phyloP scores from a whole-genome alignment of 1,139 yeast species.

The Casaregolazyma lundiana region DNA sequence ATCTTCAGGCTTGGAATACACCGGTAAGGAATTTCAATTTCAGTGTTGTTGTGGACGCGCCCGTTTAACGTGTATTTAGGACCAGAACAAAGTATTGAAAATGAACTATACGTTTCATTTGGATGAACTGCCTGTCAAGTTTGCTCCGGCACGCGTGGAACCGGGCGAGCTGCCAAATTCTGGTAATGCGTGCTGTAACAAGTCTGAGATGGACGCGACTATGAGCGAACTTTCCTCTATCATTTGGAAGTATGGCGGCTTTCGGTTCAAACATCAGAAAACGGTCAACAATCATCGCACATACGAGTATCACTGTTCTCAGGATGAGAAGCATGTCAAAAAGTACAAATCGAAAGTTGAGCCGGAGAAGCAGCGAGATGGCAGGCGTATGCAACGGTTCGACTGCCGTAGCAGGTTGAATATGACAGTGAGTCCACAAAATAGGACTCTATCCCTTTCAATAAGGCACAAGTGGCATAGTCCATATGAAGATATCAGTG shows the following conservation, averaged over 20 bases:
- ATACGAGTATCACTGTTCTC: not conserved
- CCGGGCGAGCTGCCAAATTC: not conserved
- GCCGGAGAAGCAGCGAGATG: not conserved
- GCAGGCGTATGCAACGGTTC: not conserved
- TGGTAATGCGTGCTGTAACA: not conserved
- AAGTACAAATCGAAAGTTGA: not conserved
- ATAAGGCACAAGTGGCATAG: not conserved
- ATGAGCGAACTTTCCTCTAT: not conserved
- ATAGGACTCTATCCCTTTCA: not conserved
- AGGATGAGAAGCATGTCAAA: not conserved
- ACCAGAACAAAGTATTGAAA: not conserved
- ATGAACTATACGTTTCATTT: not conserved
- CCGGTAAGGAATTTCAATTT: not conserved
- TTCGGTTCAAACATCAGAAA: not conserved
- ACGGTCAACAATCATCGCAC: not conserved
- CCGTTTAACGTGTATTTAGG: too few relatives aligned
- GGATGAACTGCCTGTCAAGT: not conserved
- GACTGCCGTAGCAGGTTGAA: not conserved
- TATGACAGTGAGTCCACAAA: not conserved
- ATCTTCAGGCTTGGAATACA: not conserved
- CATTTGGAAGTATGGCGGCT: not conserved
- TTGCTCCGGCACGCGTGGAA: not conserved
- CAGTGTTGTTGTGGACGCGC: not conserved
- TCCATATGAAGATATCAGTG: not conserved
- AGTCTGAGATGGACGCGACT: not conserved